Evolutionary conservation across 208 protist species (phyloP).

Genomic region (Trypanosoma conorhini): DNA sequence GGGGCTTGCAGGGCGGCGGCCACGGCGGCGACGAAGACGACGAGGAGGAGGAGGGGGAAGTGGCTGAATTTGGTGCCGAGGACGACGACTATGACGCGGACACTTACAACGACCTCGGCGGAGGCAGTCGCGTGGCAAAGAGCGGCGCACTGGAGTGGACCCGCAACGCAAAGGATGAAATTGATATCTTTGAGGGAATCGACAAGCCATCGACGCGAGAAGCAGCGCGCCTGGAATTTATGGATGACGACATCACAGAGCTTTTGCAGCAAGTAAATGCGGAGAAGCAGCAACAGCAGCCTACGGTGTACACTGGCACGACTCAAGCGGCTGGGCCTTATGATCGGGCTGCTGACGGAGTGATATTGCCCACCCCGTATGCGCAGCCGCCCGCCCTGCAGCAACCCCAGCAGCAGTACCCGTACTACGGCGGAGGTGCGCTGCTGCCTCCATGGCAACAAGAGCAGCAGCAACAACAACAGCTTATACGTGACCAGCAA

Average conservation of each 20-base stretch:
- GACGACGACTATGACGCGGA: conserved; percentile 21
- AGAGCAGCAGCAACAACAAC: conserved; percentile 1
- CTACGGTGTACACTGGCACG: not conserved
- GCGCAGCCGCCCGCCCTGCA: not conserved
- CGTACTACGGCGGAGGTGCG: not conserved
- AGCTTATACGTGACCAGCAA: not conserved
- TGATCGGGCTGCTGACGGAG: not conserved
- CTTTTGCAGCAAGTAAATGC: conserved; percentile 17
- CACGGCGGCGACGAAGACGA: conserved; percentile 8
- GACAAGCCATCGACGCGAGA: not conserved
- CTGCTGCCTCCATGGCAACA: conserved; percentile 11
- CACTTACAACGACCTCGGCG: not conserved
- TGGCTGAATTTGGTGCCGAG: not conserved
- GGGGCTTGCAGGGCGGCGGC: not conserved
- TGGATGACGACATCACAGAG: conserved; percentile 23
- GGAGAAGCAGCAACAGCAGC: conserved; percentile 21
- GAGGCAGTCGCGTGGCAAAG: not conserved
- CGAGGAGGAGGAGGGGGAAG: conserved; percentile 1
- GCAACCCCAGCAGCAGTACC: conserved; percentile 1
- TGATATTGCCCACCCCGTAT: not conserved
- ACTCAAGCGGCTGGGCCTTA: not conserved
- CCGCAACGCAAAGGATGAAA: conserved; percentile 30
- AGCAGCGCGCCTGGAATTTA: not conserved
- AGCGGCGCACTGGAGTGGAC: conserved; percentile 10
- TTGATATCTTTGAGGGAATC: conserved; percentile 41